A percentile compares a stretch with the other conserved stretches of the same genome.
Evolutionary conservation across 1,284 basidiomycete genomes (phyloP).

Genomic region (Papiliotrema laurentii): DNA sequence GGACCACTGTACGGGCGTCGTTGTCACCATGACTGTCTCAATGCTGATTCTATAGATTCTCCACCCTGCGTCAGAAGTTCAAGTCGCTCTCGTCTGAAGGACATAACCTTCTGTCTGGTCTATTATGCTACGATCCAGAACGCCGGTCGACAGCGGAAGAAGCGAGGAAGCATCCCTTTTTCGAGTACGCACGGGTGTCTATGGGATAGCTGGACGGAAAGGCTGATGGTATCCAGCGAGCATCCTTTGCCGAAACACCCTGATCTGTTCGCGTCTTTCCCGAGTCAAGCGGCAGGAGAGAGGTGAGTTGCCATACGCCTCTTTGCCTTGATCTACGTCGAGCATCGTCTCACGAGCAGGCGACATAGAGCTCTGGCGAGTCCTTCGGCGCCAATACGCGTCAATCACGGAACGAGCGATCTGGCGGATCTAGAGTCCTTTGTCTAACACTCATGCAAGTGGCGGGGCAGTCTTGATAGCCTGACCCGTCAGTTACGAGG

Average conservation of each 20-base stretch:
- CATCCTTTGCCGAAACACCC: conserved; percentile 93
- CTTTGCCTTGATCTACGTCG: neutral
- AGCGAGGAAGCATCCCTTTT: conserved; percentile 86
- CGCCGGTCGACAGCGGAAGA: conserved; percentile 79
- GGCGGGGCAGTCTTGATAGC: no score
- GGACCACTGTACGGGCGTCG: conserved; percentile 51
- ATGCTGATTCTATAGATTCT: conserved; percentile 43
- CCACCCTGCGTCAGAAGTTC: conserved; percentile 56
- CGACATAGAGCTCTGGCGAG: conserved; percentile 38
- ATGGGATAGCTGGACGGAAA: neutral
- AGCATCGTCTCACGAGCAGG: conserved; percentile 5
- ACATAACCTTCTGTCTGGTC: conserved; percentile 72
- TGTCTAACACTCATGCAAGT: conserved; percentile 20
- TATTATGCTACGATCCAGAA: conserved; percentile 86
- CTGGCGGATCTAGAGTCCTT: conserved; percentile 41
- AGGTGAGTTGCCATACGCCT: conserved; percentile 57
- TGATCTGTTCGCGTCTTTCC: conserved; percentile 95
- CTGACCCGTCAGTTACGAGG: no score
- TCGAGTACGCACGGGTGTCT: conserved; percentile 58
- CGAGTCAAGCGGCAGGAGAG: conserved; percentile 93
- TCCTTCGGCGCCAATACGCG: conserved; percentile 39
- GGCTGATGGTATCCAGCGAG: conserved; percentile 61
- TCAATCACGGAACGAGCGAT: conserved; percentile 19
- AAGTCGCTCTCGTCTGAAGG: conserved; percentile 76
- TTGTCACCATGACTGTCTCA: conserved; percentile 6